Base-by-base conservation (phyloP, 345 rosid species). In the Arabis alpina region DNA sequence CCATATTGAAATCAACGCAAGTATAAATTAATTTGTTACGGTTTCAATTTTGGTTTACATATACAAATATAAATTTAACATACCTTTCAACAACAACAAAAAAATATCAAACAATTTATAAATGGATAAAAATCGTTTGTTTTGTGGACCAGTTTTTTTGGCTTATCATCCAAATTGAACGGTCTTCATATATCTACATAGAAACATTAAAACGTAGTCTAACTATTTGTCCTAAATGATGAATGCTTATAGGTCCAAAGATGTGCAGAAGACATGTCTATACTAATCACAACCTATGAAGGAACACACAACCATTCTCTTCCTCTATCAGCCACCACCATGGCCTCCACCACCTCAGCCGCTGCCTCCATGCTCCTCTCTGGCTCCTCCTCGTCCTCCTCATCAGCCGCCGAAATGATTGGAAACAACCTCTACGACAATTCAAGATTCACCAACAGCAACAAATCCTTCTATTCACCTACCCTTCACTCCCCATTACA, bases 301-400 rank as follows among this genome's bases (percentile, higher is more conserved):
- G 96, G 96, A 68, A 84, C 80, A 43, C 96, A 89, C 76, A 87
- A 62, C 80, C 96, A 89, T 56, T 82, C 85, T 43, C 87, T 89
- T 72, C 87, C 92, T 13, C 77, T 80, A 15, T 84, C 90, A 61
- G 96, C 96, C 71, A 85, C 87, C 4, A 81, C 88, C 45, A 89
- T 89, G 92, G 96, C 96, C 14, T 85, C 96, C 65, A 89, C 96
- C 41, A 89, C 96, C 53, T 79, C 96, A 1, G 96, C 92, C 0
- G 96, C 96, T 2, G 96, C 90, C 42, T 85, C 96, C 25, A 87
- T 89, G 90, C 77, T 89, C 45, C 72, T 89, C 55, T 85, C 96
- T 2, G 88, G 88, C 24, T 87, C 92, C 44, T 81, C 90, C 10
- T 41, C 85, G 9, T 80, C 88, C 34, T 81, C 89, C n/a, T 52